Evolutionary conservation across 495 filamentous ascomycete species (phyloP), one percentile per base, ranked within the genome.

Genomic region (Penicillium simplicissimum): DNA sequence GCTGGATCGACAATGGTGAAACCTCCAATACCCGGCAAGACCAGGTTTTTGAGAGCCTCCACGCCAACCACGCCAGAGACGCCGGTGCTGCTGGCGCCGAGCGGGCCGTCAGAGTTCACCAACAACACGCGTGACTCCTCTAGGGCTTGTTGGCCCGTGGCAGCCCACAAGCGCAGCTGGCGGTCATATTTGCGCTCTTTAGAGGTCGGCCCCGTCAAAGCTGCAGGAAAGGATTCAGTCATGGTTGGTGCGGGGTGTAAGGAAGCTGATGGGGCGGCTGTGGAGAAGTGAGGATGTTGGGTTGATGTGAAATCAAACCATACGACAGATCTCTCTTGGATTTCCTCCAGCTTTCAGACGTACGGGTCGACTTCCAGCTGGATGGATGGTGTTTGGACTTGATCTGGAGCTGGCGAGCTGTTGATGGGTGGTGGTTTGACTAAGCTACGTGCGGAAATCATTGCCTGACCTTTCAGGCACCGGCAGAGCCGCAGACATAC

Each of bases 151-250:
- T 99, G 95, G 13, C 95, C 95, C 58, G 82, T 93, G 9, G 93
- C 92, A 55, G 92, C 95, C 95, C 95, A 99, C 28, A 99, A 77
- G 34, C 96, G 90, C 25, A 99, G 86, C 71, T 99, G 95, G 23
- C 95, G 86, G 71, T 99, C 95, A 79, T 99, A 99, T 71, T 91
- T 95, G 75, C 88, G 90, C 72, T 96, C 92, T 73, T 94, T 95
- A 37, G 91, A 91, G 47, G 88, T 88, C 36, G 91, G 91, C 34
- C 84, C 87, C 17, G 67, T 65, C 35, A 78, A 63, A 62, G 71
- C 62, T 38, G 67, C 71, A 48, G 74, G 74, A 69, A 81, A 78
- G 2, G 72, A 67, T 45, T 73, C 71, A 13, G 76, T 65, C 78
- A 81, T 81, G 65, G 64, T 65, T 49, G 60, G 47, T 61, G 23